phyloP scores from a whole-genome alignment of 2,329 filamentous ascomycete species.

The Penicillium sp. region DNA sequence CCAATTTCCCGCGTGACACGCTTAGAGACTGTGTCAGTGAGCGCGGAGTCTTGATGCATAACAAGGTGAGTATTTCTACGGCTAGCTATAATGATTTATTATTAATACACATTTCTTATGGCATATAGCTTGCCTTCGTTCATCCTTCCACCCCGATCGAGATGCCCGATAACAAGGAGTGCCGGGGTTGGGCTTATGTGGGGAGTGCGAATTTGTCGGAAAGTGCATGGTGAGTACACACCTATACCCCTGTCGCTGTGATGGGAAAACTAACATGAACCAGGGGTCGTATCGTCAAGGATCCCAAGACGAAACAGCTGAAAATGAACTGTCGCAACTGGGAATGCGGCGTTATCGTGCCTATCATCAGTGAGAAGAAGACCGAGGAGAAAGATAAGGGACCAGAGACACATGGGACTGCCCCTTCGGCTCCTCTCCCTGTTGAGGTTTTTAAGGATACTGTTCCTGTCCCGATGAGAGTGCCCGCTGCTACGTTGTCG shows the following conservation, averaged over 20 bases:
- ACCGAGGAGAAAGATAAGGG: constrained; percentile 30
- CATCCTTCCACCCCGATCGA: constrained; percentile 23
- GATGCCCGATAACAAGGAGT: constrained; percentile 22
- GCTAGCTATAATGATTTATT: not conserved
- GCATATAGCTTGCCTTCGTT: constrained; percentile 24
- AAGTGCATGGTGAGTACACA: constrained; percentile 75
- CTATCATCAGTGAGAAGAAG: constrained; percentile 44
- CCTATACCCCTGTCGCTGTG: not conserved
- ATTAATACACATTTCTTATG: constrained; percentile 1
- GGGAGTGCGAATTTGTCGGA: constrained; percentile 92
- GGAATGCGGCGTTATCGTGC: constrained; percentile 88
- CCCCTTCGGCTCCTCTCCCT: constrained; percentile 12
- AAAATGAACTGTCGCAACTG: constrained; percentile 88
- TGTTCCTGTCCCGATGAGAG: constrained; percentile 48
- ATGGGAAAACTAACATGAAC: not conserved
- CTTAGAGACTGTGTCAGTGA: constrained; percentile 75
- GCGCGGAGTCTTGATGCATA: constrained; percentile 79
- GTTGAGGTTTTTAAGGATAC: constrained; percentile 36
- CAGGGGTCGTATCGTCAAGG: constrained; percentile 75
- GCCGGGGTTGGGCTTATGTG: constrained; percentile 74
- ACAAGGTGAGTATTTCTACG: constrained; percentile 62
- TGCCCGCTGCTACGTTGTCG: constrained; percentile 31
- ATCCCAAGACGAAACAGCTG: constrained; percentile 63
- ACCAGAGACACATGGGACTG: not conserved
- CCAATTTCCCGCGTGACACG: constrained; percentile 68